Conservation (phyloP, 495 filamentous ascomycete genomes). For the Lichenothelia convexa region DNA sequence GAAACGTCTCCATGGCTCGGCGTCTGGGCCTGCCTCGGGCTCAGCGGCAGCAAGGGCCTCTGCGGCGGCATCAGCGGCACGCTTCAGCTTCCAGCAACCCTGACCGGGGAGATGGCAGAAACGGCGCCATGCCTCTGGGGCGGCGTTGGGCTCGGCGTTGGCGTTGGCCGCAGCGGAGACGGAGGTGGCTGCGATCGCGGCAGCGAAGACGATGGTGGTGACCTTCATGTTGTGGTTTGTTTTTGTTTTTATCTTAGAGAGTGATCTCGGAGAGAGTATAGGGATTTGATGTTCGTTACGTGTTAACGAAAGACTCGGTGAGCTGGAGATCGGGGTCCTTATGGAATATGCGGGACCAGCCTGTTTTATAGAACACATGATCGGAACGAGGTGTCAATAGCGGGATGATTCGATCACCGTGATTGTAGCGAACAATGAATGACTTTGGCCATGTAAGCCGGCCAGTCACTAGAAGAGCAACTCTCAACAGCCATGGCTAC, state of each 20-base stretch:
- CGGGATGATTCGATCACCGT: no score
- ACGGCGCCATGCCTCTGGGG: conserved; percentile 1
- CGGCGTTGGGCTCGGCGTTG: conserved; percentile 3
- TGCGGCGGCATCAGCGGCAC: conserved; percentile 33
- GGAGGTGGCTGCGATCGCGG: conserved; percentile 22
- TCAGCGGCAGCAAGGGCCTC: conserved; percentile 31
- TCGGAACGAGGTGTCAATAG: no score
- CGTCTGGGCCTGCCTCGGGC: conserved; percentile 4
- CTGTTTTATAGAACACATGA: no score
- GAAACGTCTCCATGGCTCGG: conserved; percentile 2
- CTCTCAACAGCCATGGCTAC: no score
- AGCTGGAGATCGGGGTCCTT: no score
- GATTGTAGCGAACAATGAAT: no score
- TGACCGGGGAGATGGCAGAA: conserved; percentile 24
- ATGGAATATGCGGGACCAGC: no score
- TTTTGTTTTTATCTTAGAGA: conserved; percentile 1
- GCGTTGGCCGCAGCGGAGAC: conserved; percentile 11
- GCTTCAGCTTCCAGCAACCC: conserved; percentile 28
- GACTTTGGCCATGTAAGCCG: no score
- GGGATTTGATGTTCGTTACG: neutral
- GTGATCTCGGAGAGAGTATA: no score
- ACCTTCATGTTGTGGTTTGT: conserved; percentile 31
- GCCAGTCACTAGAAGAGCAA: no score
- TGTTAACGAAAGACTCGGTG: no score
- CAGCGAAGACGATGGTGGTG: conserved; percentile 20